Base-by-base conservation (phyloP, 2,329 filamentous ascomycete genomes). In the Coniochaeta sp. region DNA sequence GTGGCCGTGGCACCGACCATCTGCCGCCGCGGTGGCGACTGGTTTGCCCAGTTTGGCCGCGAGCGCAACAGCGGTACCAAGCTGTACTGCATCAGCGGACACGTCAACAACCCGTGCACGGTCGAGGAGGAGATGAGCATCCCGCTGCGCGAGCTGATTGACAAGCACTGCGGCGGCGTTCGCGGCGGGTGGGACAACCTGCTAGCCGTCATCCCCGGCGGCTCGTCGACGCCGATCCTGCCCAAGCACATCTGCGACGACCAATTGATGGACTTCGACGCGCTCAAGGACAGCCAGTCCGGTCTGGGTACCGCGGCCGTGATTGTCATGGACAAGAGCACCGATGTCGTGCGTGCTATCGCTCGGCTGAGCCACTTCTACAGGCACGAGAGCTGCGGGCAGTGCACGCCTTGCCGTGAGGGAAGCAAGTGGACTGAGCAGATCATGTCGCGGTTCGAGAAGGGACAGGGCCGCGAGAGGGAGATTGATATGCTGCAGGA, bases 91-190 rank as follows among this genome's bases (percentile, higher is more conserved):
- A 98, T 99, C 74, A 98, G 93, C 59, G 95, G 95, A 31, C 91
- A 98, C 76, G 95, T 99, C 80, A 99, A 99, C 84, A 96, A 98
- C 81, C 95, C 95, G 59, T 91, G 86, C 76, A 98, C 95, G 1
- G 95, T 99, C 63, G 95, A 99, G 77, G 95, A 99, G 79, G 95
- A 99, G 79, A 99, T 99, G 95, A 96, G 91, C 58, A 99, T 99
- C 67, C 89, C 95, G 50, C 86, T 99, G 62, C 89, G 90, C 52
- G 95, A 99, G 77, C 86, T 99, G 64, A 98, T 99, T 69, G 95
- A 99, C 65, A 95, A 91, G 80, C 95, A 99, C 84, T 98, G 95
- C 73, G 95, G 95, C 74, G 95, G 95, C 76, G 95, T 99, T 58
- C 88, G 87, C 69, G 95, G 95, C 64, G 95, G 95, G 61, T 99